Base-by-base conservation (phyloP, 371 early-diverging fungal genomes). In the Coemansia sp. region DNA sequence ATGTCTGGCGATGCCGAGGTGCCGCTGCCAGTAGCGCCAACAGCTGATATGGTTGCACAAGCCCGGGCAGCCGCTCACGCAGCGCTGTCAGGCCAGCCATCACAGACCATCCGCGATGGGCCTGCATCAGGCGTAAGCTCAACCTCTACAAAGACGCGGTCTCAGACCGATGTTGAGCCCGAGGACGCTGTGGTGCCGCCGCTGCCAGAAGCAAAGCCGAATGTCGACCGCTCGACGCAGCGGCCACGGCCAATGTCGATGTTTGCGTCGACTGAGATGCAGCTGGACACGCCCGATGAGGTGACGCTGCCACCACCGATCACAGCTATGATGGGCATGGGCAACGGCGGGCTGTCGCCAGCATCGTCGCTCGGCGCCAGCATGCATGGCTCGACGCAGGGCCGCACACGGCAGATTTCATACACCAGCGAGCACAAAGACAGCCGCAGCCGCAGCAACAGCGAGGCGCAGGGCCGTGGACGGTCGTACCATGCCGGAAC, bases 221-320 rank as follows among this genome's bases (percentile, higher is more conserved):
- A 6, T 12, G 26, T 21, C 26, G 62, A 39, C 28, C 39, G 58
- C 20, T 14, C 57, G 20, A 12, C 59, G 33, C 65, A 64, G 37
- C 80, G 80, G n/a, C 79, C 78, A 8, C 72, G 79, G 26, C 79
- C 80, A 14, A 72, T 63, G 73, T 79, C 78, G 58, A 88, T 89
- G 69, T 78, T 72, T 65, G 68, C 69, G 12, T 77, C 78, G 25
- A 69, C 78, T 5, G 71, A 68, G 53, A 75, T 71, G 71, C 75
- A 67, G 59, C 56, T 57, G 23, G 68, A 66, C 16, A 42, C 60
- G 12, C 64, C 62, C 1, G 69, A 71, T 16, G 72, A 66, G 33
- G 28, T 18, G 18, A 39, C 51, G 21, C 59, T 72, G 73, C 77
- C 72, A 4, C 72, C 77, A 30, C 62, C 77, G 9, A 77, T 77